phyloP scores from a whole-genome alignment of 805 yeast genomes.

The Cyberlindnera euphorbiiphila region DNA sequence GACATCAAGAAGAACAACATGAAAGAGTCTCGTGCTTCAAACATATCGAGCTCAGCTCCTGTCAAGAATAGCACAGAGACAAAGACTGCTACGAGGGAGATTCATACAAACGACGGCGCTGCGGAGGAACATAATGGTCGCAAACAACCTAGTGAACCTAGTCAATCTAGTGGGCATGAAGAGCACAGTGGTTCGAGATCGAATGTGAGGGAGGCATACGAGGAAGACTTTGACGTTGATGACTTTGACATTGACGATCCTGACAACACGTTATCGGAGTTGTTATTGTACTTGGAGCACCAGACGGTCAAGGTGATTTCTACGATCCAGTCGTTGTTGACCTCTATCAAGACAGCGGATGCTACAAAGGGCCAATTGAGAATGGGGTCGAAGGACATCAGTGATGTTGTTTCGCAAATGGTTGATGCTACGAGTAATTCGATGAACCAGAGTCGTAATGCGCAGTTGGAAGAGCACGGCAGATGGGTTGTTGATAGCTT shows the following conservation, averaged over 20 bases:
- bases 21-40: too few relatives aligned
- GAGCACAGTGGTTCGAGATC: too few relatives aligned
- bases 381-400: constrained; percentile 70
- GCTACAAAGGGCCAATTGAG: constrained; percentile 73
- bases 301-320: constrained; percentile 90
- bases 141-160: too few relatives aligned
- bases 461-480: constrained; percentile 84
- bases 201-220: constrained; percentile 12
- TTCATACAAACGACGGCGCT: too few relatives aligned
- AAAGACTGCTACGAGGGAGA: too few relatives aligned
- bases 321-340: constrained; percentile 78
- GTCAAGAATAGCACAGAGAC: too few relatives aligned
- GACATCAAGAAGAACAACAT: too few relatives aligned
- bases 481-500: constrained; percentile 85
- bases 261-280: constrained; percentile 81
- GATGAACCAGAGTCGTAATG: constrained; percentile 85
- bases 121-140: too few relatives aligned
- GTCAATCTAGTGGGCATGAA: too few relatives aligned
- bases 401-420: constrained; percentile 78
- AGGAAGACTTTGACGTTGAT: constrained; percentile 57
- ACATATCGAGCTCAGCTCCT: too few relatives aligned
- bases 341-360: constrained; percentile 72
- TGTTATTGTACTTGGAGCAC: constrained; percentile 82
- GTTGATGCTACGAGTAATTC: constrained; percentile 82
- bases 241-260: constrained; percentile 81